These are phyloP conservation scores for Chernovozyma sophiae-reginae DNA, from an alignment of 1,139 yeast genomes.

Conservation along the genomic window DNA sequence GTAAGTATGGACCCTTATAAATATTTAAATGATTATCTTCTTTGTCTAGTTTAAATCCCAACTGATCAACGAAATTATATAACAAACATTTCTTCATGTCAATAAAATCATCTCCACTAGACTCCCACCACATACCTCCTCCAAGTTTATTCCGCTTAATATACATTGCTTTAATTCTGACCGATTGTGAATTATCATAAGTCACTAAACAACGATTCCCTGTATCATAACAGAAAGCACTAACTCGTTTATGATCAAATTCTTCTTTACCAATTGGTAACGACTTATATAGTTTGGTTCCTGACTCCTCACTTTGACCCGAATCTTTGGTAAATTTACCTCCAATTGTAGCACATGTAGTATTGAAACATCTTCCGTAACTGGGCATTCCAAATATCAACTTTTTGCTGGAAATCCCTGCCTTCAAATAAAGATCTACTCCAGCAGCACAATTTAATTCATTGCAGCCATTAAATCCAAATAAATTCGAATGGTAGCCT, in stretches of 20 bases:
- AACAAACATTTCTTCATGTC: slow-evolving; percentile 35
- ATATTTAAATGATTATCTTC: slow-evolving; percentile 14
- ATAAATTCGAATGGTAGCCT: slow-evolving; percentile 71
- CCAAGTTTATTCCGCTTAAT: slow-evolving; percentile 48
- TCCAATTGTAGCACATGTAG: slow-evolving; percentile 36
- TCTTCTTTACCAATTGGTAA: slow-evolving; percentile 47
- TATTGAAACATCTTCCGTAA: slow-evolving; percentile 72
- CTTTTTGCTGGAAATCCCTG: slow-evolving; percentile 47
- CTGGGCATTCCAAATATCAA: slow-evolving; percentile 84
- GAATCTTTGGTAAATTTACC: slow-evolving; percentile 42
- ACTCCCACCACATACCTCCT: slow-evolving; percentile 97
- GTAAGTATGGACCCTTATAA: slow-evolving; percentile 7
- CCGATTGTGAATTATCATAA: slow-evolving; percentile 63
- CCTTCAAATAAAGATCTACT: slow-evolving; percentile 36
- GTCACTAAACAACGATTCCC: slow-evolving; percentile 41
- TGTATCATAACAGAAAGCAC: slow-evolving; percentile 55
- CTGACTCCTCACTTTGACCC: slow-evolving; percentile 42
- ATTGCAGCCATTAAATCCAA: slow-evolving; percentile 38
- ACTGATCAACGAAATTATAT: slow-evolving; percentile 33
- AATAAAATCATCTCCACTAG: slow-evolving; percentile 58
- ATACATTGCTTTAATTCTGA: slow-evolving; percentile 56
- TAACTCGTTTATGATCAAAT: slow-evolving; percentile 50
- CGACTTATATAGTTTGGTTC: slow-evolving; percentile 51
- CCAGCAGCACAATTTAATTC: slow-evolving; percentile 47
- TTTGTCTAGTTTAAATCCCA: slow-evolving; percentile 32